Evolutionary conservation across 2,329 filamentous ascomycete species (phyloP).

Genomic region (Penicillium palitans): DNA sequence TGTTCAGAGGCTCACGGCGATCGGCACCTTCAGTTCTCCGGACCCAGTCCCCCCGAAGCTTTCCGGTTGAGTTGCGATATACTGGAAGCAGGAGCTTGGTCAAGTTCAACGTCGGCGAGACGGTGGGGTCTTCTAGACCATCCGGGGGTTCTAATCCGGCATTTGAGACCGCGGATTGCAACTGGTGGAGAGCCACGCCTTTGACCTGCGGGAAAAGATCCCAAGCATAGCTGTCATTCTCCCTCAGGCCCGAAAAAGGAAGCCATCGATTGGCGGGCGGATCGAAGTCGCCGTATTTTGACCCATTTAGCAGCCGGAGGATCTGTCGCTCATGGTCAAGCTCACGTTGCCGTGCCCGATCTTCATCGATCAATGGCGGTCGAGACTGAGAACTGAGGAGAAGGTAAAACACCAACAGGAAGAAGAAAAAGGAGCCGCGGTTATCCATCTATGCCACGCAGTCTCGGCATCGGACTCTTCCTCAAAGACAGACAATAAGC

Average conservation of each 20-base stretch:
- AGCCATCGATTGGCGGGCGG: constrained; percentile 52
- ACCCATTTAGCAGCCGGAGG: constrained; percentile 52
- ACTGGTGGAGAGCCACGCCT: constrained; percentile 61
- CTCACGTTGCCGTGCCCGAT: constrained; percentile 50
- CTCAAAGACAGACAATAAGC: constrained; percentile 25
- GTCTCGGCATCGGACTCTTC: constrained; percentile 28
- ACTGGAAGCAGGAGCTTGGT: constrained; percentile 51
- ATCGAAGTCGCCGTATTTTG: constrained; percentile 55
- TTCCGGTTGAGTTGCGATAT: constrained; percentile 79
- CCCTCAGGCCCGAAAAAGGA: constrained; percentile 75
- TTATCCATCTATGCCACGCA: constrained; percentile 46
- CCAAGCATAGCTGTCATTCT: constrained; percentile 77
- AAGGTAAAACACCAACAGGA: constrained; percentile 55
- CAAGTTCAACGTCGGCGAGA: constrained; percentile 35
- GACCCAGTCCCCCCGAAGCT: constrained; percentile 74
- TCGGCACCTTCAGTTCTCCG: constrained; percentile 55
- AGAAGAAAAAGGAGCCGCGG: constrained; percentile 50
- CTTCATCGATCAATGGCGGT: constrained; percentile 41
- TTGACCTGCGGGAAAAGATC: constrained; percentile 67
- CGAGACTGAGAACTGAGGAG: constrained; percentile 53
- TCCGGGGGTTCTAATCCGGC: constrained; percentile 34
- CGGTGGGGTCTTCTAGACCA: constrained; percentile 28
- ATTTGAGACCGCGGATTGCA: constrained; percentile 36
- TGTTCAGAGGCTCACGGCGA: constrained; percentile 57
- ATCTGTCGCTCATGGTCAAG: constrained; percentile 53